Evolutionary conservation across 176 grass and related monocot genomes (phyloP).

Genomic region (Typha latifolia): DNA sequence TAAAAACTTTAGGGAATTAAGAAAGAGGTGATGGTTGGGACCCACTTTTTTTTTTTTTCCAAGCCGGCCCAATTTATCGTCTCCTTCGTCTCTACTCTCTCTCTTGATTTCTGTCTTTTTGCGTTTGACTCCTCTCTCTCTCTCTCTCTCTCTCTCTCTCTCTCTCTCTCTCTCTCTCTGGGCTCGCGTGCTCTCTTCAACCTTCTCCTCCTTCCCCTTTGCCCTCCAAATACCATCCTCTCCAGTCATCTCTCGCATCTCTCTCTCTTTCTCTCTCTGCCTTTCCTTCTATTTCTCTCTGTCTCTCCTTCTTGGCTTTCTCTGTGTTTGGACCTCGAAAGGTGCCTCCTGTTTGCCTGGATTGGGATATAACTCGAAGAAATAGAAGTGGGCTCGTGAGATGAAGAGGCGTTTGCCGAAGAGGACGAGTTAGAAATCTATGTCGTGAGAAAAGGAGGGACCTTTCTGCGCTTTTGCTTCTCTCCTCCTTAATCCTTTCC

Average conservation of each 20-base stretch:
- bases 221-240: not conserved
- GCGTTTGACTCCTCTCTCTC: conserved; percentile 25
- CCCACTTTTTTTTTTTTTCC: conserved; percentile 52
- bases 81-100: conserved; percentile 36
- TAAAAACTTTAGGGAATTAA: not conserved
- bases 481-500: not conserved
- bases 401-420: not conserved
- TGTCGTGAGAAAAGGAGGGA: conserved; percentile 25
- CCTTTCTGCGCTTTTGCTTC: conserved; percentile 5
- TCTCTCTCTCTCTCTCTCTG: not conserved
- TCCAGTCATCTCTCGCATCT: not conserved
- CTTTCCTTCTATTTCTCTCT: not conserved
- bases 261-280: not conserved
- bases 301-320: not conserved
- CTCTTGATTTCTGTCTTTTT: conserved; percentile 10
- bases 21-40: conserved; percentile 18
- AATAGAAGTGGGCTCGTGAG: not conserved
- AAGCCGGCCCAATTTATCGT: conserved; percentile 72
- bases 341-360: not conserved
- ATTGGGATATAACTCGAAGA: not conserved
- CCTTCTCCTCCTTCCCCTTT: conserved; percentile 3
- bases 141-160: conserved; percentile 2
- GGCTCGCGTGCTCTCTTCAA: conserved; percentile 2
- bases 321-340: not conserved
- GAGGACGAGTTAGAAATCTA: not conserved